Percentiles rank a stretch among this genome's conserved stretches.
phyloP scores from a whole-genome alignment of 306 rosid species.

The Dryas alaskensis region DNA sequence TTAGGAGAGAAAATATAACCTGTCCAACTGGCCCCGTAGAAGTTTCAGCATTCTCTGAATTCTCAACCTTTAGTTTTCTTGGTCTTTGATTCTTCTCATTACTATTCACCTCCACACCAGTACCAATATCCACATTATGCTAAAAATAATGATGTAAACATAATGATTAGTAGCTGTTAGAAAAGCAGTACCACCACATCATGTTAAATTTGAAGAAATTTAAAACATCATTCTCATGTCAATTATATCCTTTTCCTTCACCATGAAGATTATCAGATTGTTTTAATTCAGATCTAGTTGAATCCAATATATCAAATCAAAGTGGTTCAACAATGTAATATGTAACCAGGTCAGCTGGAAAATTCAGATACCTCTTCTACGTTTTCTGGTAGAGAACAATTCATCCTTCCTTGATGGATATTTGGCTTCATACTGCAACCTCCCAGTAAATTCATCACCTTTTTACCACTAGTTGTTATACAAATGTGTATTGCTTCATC shows the following conservation, averaged over 20 bases:
- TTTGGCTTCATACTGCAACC: constrained; percentile 24
- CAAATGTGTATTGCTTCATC: constrained; percentile 46
- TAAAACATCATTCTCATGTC: background rate
- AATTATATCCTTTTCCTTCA: background rate
- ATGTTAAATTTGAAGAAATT: too few species aligned
- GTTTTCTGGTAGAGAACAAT: constrained; percentile 27
- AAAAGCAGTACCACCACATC: background rate
- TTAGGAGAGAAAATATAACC: constrained; percentile 41
- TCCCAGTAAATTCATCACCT: constrained; percentile 33
- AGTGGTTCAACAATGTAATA: background rate
- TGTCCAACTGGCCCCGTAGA: constrained; percentile 52
- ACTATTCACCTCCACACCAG: constrained; percentile 28
- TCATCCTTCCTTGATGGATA: constrained; percentile 32
- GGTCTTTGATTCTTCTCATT: constrained; percentile 23
- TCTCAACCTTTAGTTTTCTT: constrained; percentile 32
- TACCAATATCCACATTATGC: constrained; percentile 25
- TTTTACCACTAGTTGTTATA: constrained; percentile 51
- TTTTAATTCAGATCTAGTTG: background rate
- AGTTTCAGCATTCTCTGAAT: constrained; percentile 39
- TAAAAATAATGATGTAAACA: constrained; percentile 28
- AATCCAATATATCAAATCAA: background rate
- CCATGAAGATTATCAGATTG: background rate
- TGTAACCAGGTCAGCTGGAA: constrained; percentile 19
- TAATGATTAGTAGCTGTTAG: background rate
- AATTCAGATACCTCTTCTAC: constrained; percentile 45